Percentiles rank a stretch among this genome's conserved stretches.
Conservation (phyloP, 2,329 filamentous ascomycete species). For the Neofusicoccum ribis region DNA sequence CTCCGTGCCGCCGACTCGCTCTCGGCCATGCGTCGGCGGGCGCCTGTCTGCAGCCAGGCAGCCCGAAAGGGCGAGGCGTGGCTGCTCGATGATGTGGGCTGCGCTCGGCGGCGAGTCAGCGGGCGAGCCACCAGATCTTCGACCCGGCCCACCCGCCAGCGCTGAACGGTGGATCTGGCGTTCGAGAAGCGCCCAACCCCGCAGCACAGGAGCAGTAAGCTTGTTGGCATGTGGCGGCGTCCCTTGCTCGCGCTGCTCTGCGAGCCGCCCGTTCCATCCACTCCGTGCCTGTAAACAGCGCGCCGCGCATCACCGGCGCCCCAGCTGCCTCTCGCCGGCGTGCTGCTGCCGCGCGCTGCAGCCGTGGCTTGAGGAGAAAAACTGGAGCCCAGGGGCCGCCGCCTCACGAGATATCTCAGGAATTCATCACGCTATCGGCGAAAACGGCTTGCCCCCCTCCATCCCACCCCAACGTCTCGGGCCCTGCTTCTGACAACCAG, state of each 20-base stretch:
- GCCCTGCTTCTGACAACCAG: not conserved
- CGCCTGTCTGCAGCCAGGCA: not conserved
- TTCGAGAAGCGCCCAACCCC: slow-evolving; percentile 4
- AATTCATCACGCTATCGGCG: slow-evolving; percentile 12
- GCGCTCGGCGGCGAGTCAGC: not conserved
- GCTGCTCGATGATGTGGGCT: not conserved
- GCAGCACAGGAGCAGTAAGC: not conserved
- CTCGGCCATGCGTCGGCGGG: slow-evolving; percentile 14
- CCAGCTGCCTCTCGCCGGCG: not conserved
- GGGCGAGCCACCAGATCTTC: slow-evolving; percentile 12
- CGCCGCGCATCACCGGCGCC: not conserved
- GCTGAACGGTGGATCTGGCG: not conserved
- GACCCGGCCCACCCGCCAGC: not conserved
- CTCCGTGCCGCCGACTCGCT: not conserved
- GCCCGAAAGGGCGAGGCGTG: not conserved
- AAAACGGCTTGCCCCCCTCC: not conserved
- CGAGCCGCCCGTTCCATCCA: not conserved
- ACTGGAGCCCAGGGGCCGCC: not conserved
- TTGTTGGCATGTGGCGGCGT: not conserved
- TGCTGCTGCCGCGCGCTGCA: not conserved
- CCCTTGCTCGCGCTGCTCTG: not conserved
- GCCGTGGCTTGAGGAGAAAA: not conserved
- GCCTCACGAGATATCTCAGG: slow-evolving; percentile 11
- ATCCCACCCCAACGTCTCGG: not conserved
- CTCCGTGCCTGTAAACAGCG: not conserved